These are phyloP conservation scores for Flaveria robusta DNA, from an alignment of 129 eudicot species.

Conservation along the genomic window DNA sequence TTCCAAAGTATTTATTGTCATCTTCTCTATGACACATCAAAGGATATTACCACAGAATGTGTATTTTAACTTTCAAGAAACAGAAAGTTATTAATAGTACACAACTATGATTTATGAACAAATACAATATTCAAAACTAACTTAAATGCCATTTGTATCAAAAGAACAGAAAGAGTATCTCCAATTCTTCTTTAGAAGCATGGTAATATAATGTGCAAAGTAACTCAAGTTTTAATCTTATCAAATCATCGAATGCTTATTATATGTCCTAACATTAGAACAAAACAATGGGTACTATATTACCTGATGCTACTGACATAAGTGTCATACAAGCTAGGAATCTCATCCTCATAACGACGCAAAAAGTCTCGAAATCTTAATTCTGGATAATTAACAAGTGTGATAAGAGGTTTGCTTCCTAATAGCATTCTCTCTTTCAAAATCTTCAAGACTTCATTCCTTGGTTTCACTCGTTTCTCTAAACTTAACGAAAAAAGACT, in stretches of 20 bases:
- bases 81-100: no score
- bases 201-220: slow-evolving; percentile 2
- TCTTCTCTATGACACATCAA: background rate
- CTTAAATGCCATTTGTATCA: background rate
- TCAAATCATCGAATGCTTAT: slow-evolving; percentile 2
- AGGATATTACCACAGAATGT: no score
- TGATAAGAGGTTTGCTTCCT: slow-evolving; percentile 27
- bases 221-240: slow-evolving; percentile 5
- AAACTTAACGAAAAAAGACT: slow-evolving; percentile 40
- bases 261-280: background rate
- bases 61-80: no score
- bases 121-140: slow-evolving; percentile 6
- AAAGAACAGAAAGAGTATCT: background rate
- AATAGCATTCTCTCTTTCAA: slow-evolving; percentile 36
- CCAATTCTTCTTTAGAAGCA: slow-evolving; percentile 20
- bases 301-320: slow-evolving; percentile 28
- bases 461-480: slow-evolving; percentile 53
- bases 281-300: slow-evolving; percentile 8
- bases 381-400: slow-evolving; percentile 30
- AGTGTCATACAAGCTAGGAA: slow-evolving; percentile 41
- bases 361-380: slow-evolving; percentile 33
- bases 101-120: no score
- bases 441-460: slow-evolving; percentile 43
- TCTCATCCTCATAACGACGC: slow-evolving; percentile 28
- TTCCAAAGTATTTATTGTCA: no score